These are phyloP conservation scores for Populus nigra DNA, from an alignment of 345 rosid species.

Conservation along the genomic window DNA sequence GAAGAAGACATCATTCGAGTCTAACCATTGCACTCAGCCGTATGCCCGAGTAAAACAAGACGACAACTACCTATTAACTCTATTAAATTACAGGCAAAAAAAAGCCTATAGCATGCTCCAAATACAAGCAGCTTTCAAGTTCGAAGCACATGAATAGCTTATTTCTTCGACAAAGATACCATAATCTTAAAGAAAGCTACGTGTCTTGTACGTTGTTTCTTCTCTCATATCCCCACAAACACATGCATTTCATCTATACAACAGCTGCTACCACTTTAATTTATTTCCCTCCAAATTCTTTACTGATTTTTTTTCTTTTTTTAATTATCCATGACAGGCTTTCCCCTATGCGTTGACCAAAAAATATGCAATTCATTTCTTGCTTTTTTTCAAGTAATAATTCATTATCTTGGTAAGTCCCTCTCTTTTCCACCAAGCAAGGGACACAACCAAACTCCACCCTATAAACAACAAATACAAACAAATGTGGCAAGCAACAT, in stretches of 20 bases:
- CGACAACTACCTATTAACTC: background rate
- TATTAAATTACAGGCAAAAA: background rate
- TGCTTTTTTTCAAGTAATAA: background rate
- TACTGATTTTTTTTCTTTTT: background rate
- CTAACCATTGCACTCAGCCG: too few relatives aligned
- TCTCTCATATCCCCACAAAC: slow-evolving; percentile 27
- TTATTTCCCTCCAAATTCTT: slow-evolving; percentile 19
- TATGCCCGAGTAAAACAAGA: background rate
- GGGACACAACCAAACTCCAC: slow-evolving; percentile 11
- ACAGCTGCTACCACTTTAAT: background rate
- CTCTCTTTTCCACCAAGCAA: slow-evolving; percentile 13
- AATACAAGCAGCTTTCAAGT: background rate
- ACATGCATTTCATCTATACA: background rate
- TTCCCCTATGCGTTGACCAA: slow-evolving; percentile 11
- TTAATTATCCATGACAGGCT: too few relatives aligned
- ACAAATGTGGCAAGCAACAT: slow-evolving; percentile 5
- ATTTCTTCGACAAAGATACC: slow-evolving; percentile 36
- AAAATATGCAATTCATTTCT: slow-evolving; percentile 7
- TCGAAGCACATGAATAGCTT: slow-evolving; percentile 18
- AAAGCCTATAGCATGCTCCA: slow-evolving; percentile 1
- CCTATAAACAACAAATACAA: slow-evolving; percentile 5
- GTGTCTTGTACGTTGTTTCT: slow-evolving; percentile 29
- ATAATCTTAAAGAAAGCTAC: slow-evolving; percentile 36
- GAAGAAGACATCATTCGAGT: background rate
- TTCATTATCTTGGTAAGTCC: background rate